Evolutionary conservation across 2,329 filamentous ascomycete genomes (phyloP).

Genomic region (Aureobasidium melanogenum): DNA sequence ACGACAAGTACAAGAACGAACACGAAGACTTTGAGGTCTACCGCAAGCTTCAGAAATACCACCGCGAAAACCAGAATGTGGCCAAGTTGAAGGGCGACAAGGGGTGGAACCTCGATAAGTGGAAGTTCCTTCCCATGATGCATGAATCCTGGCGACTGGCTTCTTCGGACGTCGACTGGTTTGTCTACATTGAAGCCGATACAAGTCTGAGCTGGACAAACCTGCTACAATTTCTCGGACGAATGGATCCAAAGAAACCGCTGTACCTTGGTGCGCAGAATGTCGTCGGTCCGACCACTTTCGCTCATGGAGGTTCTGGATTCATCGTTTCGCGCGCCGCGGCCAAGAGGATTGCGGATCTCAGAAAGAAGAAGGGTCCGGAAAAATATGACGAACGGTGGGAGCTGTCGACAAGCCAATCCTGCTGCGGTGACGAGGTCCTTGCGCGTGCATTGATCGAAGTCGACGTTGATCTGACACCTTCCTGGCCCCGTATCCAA

Average conservation of each 20-base stretch:
- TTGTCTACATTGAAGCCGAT: conserved; percentile 49
- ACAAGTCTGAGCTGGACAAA: conserved; percentile 42
- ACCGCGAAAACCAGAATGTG: conserved; percentile 24
- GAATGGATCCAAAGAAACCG: conserved; percentile 36
- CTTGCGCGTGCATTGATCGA: conserved; percentile 40
- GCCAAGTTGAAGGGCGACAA: conserved; percentile 23
- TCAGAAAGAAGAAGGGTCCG: conserved; percentile 1
- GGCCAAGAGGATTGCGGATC: conserved; percentile 7
- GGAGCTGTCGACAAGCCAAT: conserved; percentile 33
- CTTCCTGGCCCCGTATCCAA: conserved; percentile 35
- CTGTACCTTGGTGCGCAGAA: conserved; percentile 42
- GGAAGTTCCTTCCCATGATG: conserved; percentile 50
- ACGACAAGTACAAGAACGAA: conserved; percentile 18
- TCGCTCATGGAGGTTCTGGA: conserved; percentile 41
- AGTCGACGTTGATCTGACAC: conserved; percentile 35
- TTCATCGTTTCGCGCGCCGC: conserved; percentile 38
- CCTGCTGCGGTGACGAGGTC: conserved; percentile 47
- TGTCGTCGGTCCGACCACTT: conserved; percentile 25
- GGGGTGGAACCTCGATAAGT: conserved; percentile 49
- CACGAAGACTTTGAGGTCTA: conserved; percentile 28
- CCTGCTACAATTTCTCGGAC: conserved; percentile 41
- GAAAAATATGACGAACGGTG: conserved; percentile 26
- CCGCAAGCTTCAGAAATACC: conserved; percentile 23
- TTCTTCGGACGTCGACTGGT: conserved; percentile 42
- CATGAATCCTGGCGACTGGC: conserved; percentile 41